Base-by-base conservation (phyloP, 1,284 basidiomycete species). In the Farysia itapuensis region DNA sequence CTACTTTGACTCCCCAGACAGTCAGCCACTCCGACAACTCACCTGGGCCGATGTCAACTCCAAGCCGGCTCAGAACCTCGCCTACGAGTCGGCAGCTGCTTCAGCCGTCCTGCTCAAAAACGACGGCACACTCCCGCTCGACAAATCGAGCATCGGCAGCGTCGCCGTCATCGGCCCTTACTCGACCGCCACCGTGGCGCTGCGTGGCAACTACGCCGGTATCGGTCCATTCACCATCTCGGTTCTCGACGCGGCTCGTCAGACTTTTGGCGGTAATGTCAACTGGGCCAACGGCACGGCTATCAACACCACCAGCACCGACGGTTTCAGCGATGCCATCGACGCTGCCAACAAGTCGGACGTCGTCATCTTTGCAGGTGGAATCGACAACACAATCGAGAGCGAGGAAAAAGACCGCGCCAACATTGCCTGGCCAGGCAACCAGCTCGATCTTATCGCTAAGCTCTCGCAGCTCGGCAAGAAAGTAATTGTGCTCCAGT, bases 101-200 rank as follows among this genome's bases (percentile, higher is more conserved):
- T 38, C 35, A 3, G 22, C 44, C 5, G 41, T 39, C 9, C 35
- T 52, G 13, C 39, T 52, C 38, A 52, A 52, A 35, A 52, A 46
- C 28, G 2, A 14, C 6, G 5, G 37, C 1, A 31, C 39, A 2
- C 32, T 52, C 8, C 50, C 43, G 0, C 7, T 52, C 2, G 15
- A 24, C 3, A 30, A 20, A 16, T 14, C 2, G 0, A 18, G 19
- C 0, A 13, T 19, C 2, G 16, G 35, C 11, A 51, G 23, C 25
- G 24, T 52, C 9, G 50, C 50, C 0, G 15, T 52, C 14, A 46
- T 52, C 32, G 50, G 50, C 7, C 50, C 50, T 2, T 52, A 45
- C 20, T 18, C 24, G 8, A 42, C 35, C 24, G 50, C 43, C 12
- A 46, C 50, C 2, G 31, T 33, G 20, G 35, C 50, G 5, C 24